Conservation (phyloP, 2,329 filamentous ascomycete genomes). For the Cordyceps militaris region DNA sequence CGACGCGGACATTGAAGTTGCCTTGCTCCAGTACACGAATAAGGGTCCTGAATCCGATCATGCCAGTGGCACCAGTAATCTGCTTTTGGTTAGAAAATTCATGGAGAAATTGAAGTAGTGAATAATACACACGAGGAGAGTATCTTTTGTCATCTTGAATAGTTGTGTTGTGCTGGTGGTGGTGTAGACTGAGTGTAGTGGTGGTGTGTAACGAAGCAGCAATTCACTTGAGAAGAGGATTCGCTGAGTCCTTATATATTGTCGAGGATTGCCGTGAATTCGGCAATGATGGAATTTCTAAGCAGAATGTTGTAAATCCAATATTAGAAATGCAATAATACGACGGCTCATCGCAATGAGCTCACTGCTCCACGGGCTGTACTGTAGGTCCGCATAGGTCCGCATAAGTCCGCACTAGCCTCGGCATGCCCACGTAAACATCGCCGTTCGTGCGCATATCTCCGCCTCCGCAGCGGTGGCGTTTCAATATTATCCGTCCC, state of each 20-base stretch:
- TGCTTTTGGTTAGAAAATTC: not conserved
- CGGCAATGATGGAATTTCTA: not conserved
- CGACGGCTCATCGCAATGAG: not conserved
- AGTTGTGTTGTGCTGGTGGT: not conserved
- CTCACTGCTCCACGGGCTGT: too few species aligned
- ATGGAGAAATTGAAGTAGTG: too few species aligned
- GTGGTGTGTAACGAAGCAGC: not conserved
- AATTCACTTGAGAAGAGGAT: not conserved
- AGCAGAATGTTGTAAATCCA: not conserved
- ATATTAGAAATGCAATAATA: not conserved
- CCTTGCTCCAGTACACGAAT: conserved; percentile 18
- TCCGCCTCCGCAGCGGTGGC: not conserved
- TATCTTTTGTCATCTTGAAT: conserved; percentile 2
- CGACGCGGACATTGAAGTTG: conserved; percentile 24
- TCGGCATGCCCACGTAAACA: not conserved
- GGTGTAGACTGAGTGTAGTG: not conserved
- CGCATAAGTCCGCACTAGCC: conserved; percentile 1
- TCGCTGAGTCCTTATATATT: not conserved
- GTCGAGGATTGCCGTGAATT: too few species aligned
- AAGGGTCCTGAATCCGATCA: conserved; percentile 24
- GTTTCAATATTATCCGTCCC: not conserved
- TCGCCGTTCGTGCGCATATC: not conserved
- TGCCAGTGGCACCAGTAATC: conserved; percentile 26
- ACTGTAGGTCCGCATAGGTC: not conserved
- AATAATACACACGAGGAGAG: not conserved